Base-by-base conservation (phyloP, 2,329 filamentous ascomycete genomes). In the Fusarium mexicanum region DNA sequence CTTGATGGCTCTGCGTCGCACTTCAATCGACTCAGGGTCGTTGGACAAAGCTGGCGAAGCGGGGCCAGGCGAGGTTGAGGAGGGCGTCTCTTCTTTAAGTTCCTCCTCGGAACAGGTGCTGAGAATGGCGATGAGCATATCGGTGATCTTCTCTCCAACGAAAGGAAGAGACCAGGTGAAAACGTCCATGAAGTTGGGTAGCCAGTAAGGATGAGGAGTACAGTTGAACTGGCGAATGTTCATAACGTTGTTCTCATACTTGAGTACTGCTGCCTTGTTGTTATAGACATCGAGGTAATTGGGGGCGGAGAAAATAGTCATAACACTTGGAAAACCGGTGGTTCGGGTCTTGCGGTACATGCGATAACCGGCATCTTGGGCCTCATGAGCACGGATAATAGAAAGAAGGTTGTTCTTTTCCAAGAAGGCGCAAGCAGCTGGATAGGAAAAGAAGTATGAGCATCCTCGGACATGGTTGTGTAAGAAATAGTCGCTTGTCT, bases 171-270 rank as follows among this genome's bases (percentile, higher is more conserved):
- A 99, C 96, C 96, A 99, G n/a, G 96, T 99, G 82, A 99, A 99
- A 73, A 99, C 96, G 80, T 99, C 96, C 96, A 99, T 99, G 82
- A 99, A 99, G 87, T 99, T 99, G 63, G 96, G 96, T 55, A 99
- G 90, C 96, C 96, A 99, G 87, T 99, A 99, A 12, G 96, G 96
- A 83, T 99, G 96, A 40, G 96, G 96, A 29, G 96, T 98, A 89
- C 96, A 99, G 88, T 99, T 99, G 87, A 99, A 99, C 84, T 99
- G 96, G 68, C 96, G 91, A 81, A 99, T 99, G 87, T 99, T 99
- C 96, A 99, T 99, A 71, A 99, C 96, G 81, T 99, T 99, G 85
- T 99, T 99, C 86, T 99, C 96, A 83, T 99, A 99, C 86, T 99
- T 99, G 79, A 99, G 87, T 46, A 99, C 96, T 2, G 96, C 96